Conservation (phyloP, 192 early-diverging fungal genomes). For the Podila horticola region DNA sequence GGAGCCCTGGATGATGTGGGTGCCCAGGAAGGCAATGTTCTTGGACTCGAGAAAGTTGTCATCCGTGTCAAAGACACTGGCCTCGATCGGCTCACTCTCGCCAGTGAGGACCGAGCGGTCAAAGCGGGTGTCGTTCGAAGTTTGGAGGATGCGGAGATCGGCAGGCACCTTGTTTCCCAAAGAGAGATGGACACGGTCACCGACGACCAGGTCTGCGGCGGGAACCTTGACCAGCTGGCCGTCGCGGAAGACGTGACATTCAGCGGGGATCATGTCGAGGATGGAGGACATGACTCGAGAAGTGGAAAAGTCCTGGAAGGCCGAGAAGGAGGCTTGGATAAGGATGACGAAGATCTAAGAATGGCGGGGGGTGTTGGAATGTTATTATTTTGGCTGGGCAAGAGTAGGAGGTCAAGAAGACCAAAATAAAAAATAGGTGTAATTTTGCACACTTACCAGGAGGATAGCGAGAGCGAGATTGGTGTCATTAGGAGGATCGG, state of each 20-base stretch:
- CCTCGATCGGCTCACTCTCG: constrained; percentile 74
- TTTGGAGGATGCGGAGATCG: constrained; percentile 79
- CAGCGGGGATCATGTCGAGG: constrained; percentile 74
- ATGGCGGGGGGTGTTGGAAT: not conserved
- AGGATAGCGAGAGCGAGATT: constrained; percentile 72
- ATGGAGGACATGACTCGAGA: constrained; percentile 78
- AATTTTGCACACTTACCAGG: constrained; percentile 16
- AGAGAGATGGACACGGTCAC: constrained; percentile 77
- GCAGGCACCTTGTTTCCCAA: constrained; percentile 84
- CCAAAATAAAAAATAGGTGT: not conserved
- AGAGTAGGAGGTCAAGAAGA: too few relatives aligned
- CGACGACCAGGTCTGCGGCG: constrained; percentile 71
- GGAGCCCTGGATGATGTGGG: constrained; percentile 75
- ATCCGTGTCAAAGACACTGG: constrained; percentile 73
- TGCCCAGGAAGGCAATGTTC: constrained; percentile 85
- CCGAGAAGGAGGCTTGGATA: constrained; percentile 75
- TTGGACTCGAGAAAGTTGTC: constrained; percentile 82
- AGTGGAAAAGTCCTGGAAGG: constrained; percentile 78
- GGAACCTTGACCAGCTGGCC: constrained; percentile 63
- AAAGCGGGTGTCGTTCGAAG: constrained; percentile 73
- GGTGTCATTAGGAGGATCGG: constrained; percentile 56
- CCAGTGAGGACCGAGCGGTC: constrained; percentile 88
- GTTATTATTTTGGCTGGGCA: too few relatives aligned
- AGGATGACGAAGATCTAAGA: constrained; percentile 69
- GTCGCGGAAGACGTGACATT: constrained; percentile 76